Conservation (phyloP, 148 eudicot genomes). For the Drosera capensis region DNA sequence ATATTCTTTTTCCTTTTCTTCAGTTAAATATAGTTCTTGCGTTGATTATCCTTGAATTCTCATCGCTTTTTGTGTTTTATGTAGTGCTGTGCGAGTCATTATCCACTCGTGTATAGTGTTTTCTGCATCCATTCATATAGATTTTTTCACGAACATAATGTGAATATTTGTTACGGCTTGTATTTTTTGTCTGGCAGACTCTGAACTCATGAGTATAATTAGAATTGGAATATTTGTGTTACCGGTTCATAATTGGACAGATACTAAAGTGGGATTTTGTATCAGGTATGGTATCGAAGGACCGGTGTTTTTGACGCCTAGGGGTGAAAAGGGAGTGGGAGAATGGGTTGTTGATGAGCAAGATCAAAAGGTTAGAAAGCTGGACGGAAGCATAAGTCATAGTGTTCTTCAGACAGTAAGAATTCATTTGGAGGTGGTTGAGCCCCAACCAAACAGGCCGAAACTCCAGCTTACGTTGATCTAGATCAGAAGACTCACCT, state of each 20-base stretch:
- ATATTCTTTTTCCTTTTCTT: constrained; percentile 11
- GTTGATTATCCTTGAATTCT: neutral
- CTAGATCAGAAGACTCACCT: constrained; percentile 6
- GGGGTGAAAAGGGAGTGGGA: constrained; percentile 43
- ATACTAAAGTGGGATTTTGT: neutral
- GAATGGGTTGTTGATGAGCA: constrained; percentile 94
- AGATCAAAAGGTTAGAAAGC: constrained; percentile 61
- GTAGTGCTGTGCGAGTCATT: too few species aligned
- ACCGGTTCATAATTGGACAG: neutral
- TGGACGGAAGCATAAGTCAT: constrained; percentile 44
- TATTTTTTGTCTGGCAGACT: too few species aligned
- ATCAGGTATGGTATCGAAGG: constrained; percentile 92
- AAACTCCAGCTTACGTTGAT: constrained; percentile 79
- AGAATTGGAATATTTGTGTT: neutral
- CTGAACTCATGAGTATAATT: too few species aligned
- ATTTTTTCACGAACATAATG: too few species aligned
- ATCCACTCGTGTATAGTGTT: too few species aligned
- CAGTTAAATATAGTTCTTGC: neutral
- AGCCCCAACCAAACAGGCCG: constrained; percentile 86
- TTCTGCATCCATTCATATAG: too few species aligned
- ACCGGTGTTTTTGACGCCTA: constrained; percentile 59
- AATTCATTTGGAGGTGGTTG: constrained; percentile 87
- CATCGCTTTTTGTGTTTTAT: neutral
- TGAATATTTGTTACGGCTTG: too few species aligned
- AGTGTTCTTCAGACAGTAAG: constrained; percentile 60